phyloP scores from a whole-genome alignment of 2,329 filamentous ascomycete species.

The Zalaria sp. region DNA sequence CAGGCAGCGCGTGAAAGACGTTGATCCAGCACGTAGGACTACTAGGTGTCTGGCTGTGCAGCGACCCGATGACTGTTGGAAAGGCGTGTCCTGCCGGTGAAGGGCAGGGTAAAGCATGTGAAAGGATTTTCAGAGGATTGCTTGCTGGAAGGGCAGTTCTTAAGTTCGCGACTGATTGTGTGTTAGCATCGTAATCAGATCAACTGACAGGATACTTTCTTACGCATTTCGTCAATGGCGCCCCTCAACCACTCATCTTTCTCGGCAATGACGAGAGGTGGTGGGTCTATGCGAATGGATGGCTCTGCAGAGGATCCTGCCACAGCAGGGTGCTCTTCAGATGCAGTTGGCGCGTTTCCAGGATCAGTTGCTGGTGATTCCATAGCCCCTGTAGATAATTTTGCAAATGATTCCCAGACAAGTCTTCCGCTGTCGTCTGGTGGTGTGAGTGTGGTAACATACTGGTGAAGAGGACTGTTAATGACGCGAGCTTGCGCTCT shows the following conservation, averaged over 20 bases:
- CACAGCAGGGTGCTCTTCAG: background rate
- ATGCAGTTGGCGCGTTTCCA: slow-evolving; percentile 7
- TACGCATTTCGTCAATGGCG: slow-evolving; percentile 15
- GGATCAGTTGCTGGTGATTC: slow-evolving; percentile 26
- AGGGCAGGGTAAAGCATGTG: slow-evolving; percentile 46
- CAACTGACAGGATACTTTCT: slow-evolving; percentile 6
- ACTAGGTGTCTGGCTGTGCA: slow-evolving; percentile 37
- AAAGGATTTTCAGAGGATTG: slow-evolving; percentile 40
- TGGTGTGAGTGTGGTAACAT: slow-evolving; percentile 30
- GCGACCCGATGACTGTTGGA: slow-evolving; percentile 37
- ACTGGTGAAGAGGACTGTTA: slow-evolving; percentile 15
- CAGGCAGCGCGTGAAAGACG: slow-evolving; percentile 48
- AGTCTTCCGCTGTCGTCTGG: slow-evolving; percentile 27
- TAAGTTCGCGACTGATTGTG: slow-evolving; percentile 22
- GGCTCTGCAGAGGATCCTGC: background rate
- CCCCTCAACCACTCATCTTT: slow-evolving; percentile 13
- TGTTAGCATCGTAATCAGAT: slow-evolving; percentile 4
- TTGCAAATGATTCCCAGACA: slow-evolving; percentile 23
- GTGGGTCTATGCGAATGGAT: background rate
- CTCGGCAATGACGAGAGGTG: background rate
- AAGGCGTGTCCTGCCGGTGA: slow-evolving; percentile 37
- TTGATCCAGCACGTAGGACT: slow-evolving; percentile 46
- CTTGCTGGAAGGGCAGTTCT: slow-evolving; percentile 16
- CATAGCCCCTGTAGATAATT: slow-evolving; percentile 19
- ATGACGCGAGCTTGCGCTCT: slow-evolving; percentile 11